Base-by-base conservation (phyloP, 495 filamentous ascomycete genomes). In the Xylaria venustula region DNA sequence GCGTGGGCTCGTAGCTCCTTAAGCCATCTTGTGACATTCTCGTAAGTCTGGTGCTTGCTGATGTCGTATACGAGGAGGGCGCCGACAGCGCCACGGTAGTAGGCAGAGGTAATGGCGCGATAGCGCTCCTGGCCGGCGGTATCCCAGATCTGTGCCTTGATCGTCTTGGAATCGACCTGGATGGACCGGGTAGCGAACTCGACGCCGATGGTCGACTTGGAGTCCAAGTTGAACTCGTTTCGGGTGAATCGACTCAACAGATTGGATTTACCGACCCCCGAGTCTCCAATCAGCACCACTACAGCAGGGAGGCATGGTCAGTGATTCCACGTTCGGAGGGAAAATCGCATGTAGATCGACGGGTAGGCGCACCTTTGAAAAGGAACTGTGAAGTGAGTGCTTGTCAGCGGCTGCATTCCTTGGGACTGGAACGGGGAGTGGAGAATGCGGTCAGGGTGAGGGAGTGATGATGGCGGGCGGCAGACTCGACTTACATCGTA, bases 121-220 rank as follows among this genome's bases (percentile, higher is more conserved):
- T 98, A 99, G 70, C 95, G 87, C 79, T 99, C 95, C 80, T 99
- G 95, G 69, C 95, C 95, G 54, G 95, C 95, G 56, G 95, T 99
- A 82, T 99, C 95, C 95, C 95, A 99, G 73, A 99, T 99, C 83
- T 99, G 94, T 69, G 94, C 94, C 84, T 99, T 99, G 88, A 99
- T 99, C 66, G 94, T 99, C 85, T 99, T 99, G 68, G 89, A 87
- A 79, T 99, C 95, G 70, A 99, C 95, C 78, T 98, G 94, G 79
- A 99, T 98, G 63, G 92, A 97, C 55, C 94, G 89, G 61, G 94
- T 99, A 65, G 94, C 94, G 75, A 99, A 99, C 80, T 99, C 94
- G 68, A 99, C 94, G 71, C 94, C 94, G 82, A 99, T 99, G 64
- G 94, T 99, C 56, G 95, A 98, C 87, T 99, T 99, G 75, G 93